Conservation (phyloP, 1,139 yeast genomes). For the Meyerozyma smithsonii region DNA sequence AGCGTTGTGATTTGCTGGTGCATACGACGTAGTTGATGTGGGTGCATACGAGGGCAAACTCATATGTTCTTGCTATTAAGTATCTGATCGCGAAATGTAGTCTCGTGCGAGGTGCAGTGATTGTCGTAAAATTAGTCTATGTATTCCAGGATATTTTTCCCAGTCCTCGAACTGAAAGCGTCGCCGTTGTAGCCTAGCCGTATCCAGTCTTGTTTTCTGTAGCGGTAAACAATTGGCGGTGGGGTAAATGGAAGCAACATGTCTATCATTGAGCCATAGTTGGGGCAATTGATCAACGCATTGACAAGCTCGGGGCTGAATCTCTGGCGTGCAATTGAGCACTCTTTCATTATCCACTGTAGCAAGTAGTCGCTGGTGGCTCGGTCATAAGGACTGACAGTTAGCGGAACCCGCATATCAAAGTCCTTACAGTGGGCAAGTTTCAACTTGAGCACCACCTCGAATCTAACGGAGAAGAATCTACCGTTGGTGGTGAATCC, state of each 20-base stretch:
- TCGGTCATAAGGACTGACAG: conserved; percentile 51
- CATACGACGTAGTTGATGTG: conserved; percentile 33
- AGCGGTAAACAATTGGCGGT: conserved; percentile 10
- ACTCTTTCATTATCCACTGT: conserved; percentile 52
- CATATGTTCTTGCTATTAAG: background rate
- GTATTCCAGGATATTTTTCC: conserved; percentile 4
- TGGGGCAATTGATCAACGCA: conserved; percentile 16
- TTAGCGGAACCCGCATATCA: conserved; percentile 47
- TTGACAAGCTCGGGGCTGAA: conserved; percentile 33
- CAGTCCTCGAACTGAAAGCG: conserved; percentile 7
- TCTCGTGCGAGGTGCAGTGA: background rate
- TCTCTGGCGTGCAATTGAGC: conserved; percentile 34
- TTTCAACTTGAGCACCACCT: conserved; percentile 44
- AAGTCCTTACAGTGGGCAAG: conserved; percentile 46
- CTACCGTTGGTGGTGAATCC: conserved; percentile 49
- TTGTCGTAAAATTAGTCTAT: conserved; percentile 6
- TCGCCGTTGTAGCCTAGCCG: conserved; percentile 12
- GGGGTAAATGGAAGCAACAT: conserved; percentile 9
- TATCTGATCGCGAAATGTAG: background rate
- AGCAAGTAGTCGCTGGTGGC: conserved; percentile 38
- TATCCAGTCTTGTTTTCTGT: conserved; percentile 10
- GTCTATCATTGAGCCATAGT: conserved; percentile 21
- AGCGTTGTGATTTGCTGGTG: conserved; percentile 23
- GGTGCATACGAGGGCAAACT: conserved; percentile 45
- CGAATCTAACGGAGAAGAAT: conserved; percentile 50